phyloP scores from a whole-genome alignment of 2,329 filamentous ascomycete species.

The Teratosphaeria zuluensis region DNA sequence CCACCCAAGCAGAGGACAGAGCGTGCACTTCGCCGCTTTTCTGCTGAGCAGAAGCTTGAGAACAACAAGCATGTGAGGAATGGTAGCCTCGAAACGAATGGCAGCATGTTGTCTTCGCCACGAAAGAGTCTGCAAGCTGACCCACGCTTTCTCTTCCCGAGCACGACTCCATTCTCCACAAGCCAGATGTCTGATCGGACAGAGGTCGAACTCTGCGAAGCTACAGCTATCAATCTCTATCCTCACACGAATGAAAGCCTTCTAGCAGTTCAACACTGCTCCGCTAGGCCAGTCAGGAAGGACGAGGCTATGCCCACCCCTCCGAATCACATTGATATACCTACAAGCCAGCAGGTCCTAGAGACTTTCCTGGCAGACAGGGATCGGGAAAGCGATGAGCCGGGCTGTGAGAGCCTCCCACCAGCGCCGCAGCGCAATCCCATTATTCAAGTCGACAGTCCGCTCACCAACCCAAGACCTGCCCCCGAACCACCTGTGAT shows the following conservation, averaged over 20 bases:
- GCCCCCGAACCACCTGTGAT: constrained; percentile 49
- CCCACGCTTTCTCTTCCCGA: constrained; percentile 6
- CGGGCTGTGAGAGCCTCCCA: not conserved
- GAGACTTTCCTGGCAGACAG: not conserved
- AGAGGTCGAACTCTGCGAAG: constrained; percentile 48
- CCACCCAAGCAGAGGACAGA: not conserved
- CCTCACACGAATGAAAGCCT: constrained; percentile 55
- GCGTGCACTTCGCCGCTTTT: constrained; percentile 1
- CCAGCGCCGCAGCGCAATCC: constrained; percentile 2
- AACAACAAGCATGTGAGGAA: constrained; percentile 1
- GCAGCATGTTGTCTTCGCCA: constrained; percentile 5
- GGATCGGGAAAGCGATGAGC: not conserved
- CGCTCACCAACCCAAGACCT: constrained; percentile 48
- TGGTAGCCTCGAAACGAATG: not conserved
- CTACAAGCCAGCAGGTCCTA: constrained; percentile 1
- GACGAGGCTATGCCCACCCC: not conserved
- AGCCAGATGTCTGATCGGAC: constrained; percentile 20
- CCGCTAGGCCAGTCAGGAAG: constrained; percentile 5
- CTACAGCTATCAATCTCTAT: constrained; percentile 50
- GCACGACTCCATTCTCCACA: constrained; percentile 16
- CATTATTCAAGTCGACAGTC: constrained; percentile 35
- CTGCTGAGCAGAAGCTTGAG: constrained; percentile 2
- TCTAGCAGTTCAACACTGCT: constrained; percentile 49
- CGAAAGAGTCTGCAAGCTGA: constrained; percentile 6
- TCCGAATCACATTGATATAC: not conserved